These are phyloP conservation scores for Prunus kanzakura DNA, from an alignment of 306 rosid genomes.

Conservation along the genomic window DNA sequence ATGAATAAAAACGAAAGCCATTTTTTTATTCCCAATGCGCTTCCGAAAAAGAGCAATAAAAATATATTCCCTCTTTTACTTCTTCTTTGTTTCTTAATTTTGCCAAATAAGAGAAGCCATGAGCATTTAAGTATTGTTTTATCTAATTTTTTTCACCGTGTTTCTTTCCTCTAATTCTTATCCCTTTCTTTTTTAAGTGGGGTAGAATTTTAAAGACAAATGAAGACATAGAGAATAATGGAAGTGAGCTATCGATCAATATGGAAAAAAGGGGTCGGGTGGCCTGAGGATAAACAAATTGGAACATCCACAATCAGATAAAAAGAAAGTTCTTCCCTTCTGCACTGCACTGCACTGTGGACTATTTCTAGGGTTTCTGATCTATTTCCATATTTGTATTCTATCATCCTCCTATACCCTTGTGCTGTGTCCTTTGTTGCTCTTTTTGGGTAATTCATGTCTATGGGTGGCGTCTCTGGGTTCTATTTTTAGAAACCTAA, in stretches of 20 bases:
- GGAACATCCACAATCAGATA: constrained; percentile 6
- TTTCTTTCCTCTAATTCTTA: neutral
- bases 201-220: constrained; percentile 12
- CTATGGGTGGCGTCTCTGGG: neutral
- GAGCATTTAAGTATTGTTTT: neutral
- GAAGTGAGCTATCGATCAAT: constrained; percentile 16
- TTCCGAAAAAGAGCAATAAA: too few species aligned
- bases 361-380: constrained; percentile 42
- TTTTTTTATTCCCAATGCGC: too few species aligned
- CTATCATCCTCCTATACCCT: neutral
- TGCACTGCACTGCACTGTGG: neutral
- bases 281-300: constrained; percentile 22
- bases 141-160: neutral
- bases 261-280: constrained; percentile 20
- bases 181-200: constrained; percentile 14
- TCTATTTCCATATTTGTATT: neutral
- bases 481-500: neutral
- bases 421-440: neutral
- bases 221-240: constrained; percentile 22
- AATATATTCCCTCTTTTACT: neutral
- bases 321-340: neutral
- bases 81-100: neutral
- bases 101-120: constrained; percentile 23
- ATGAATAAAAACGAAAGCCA: neutral
- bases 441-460: neutral